Conservation (phyloP, 2,329 filamentous ascomycete species). For the Arthrinium puccinioides region DNA sequence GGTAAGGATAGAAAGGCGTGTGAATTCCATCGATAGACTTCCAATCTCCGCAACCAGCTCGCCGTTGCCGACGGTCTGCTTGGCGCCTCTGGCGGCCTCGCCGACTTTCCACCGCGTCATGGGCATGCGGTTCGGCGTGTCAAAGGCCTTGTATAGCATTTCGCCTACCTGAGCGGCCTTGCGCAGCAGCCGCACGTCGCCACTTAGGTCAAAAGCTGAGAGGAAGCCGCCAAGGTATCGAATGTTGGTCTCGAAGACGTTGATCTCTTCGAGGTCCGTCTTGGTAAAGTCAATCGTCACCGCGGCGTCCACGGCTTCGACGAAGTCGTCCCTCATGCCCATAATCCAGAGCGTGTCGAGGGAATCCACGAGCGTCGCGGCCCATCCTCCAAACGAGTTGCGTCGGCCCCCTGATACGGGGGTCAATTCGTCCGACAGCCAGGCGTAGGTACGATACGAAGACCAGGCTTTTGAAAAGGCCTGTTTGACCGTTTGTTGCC, state of each 20-base stretch:
- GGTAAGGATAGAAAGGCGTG: constrained; percentile 21
- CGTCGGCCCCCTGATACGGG: constrained; percentile 31
- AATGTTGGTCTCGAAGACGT: constrained; percentile 31
- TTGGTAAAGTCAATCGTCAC: constrained; percentile 34
- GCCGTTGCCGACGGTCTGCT: constrained; percentile 11
- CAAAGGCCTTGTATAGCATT: constrained; percentile 25
- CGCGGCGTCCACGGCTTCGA: constrained; percentile 31
- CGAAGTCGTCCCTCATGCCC: constrained; percentile 37
- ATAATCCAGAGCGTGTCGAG: constrained; percentile 31
- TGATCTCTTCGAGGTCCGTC: constrained; percentile 19
- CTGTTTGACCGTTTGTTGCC: constrained; percentile 12
- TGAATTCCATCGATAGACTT: constrained; percentile 23
- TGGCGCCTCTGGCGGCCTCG: constrained; percentile 12
- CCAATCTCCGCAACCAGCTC: constrained; percentile 22
- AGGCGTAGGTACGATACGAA: constrained; percentile 33
- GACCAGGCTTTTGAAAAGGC: constrained; percentile 22
- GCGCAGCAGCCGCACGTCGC: constrained; percentile 24
- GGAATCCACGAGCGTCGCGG: constrained; percentile 38
- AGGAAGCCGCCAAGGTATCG: constrained; percentile 24
- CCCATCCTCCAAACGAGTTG: constrained; percentile 35
- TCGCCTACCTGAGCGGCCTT: constrained; percentile 33
- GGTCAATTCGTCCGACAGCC: constrained; percentile 33
- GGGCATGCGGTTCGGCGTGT: constrained; percentile 24
- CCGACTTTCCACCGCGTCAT: constrained; percentile 18
- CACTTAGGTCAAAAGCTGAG: constrained; percentile 28